Conservation (phyloP, 148 eudicot genomes). For the Chenopodium formosanum region DNA sequence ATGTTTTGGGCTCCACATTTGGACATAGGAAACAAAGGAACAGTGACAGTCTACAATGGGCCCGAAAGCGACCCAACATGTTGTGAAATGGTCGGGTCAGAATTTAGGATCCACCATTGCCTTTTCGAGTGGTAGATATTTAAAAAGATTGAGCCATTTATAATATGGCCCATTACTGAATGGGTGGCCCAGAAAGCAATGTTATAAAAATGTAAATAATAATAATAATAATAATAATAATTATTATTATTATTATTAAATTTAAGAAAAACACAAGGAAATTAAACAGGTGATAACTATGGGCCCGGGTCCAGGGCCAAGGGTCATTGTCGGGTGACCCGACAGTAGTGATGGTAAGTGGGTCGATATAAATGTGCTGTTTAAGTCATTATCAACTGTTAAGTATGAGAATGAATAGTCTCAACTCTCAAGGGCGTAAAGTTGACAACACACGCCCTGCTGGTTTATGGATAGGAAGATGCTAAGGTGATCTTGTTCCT, state of each 20-base stretch:
- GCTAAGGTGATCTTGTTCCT: too few relatives aligned
- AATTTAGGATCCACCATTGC: background rate
- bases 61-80: conserved; percentile 43
- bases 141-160: conserved; percentile 11
- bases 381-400: background rate
- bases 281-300: background rate
- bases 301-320: conserved; percentile 9
- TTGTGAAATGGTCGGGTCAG: conserved; percentile 7
- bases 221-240: too few relatives aligned
- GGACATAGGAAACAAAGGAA: background rate
- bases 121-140: conserved; percentile 13
- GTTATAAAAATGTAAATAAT: background rate
- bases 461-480: too few relatives aligned
- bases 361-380: background rate
- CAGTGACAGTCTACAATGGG: conserved; percentile 18
- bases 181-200: conserved; percentile 17
- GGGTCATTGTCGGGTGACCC: background rate
- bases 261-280: too few relatives aligned
- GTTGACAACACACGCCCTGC: background rate
- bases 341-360: conserved; percentile 3
- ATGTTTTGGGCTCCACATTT: conserved; percentile 20
- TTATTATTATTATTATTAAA: too few relatives aligned
- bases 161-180: conserved; percentile 4
- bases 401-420: background rate
- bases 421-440: background rate